phyloP scores from a whole-genome alignment of 495 filamentous ascomycete species.

The Trichoderma erinaceum region DNA sequence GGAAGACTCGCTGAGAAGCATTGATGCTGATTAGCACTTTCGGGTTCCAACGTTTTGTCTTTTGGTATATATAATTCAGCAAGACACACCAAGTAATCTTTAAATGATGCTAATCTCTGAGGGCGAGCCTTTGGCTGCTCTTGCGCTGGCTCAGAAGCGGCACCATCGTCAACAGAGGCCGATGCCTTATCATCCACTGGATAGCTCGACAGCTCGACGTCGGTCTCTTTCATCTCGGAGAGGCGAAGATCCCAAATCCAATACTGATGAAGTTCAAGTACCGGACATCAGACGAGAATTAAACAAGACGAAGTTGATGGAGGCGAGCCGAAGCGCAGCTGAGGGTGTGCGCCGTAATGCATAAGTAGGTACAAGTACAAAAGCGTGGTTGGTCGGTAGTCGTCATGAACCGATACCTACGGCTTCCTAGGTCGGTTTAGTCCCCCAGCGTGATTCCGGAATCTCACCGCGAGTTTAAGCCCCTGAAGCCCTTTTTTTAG shows the following conservation, averaged over 20 bases:
- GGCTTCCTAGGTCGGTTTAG: neutral
- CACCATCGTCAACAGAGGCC: neutral
- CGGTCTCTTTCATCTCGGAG: neutral
- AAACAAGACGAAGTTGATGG: neutral
- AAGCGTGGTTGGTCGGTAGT: neutral
- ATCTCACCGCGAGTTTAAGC: neutral
- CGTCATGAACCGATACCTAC: neutral
- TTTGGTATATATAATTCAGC: neutral
- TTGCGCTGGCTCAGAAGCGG: neutral
- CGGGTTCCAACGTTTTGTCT: neutral
- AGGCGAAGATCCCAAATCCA: neutral
- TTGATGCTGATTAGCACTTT: neutral
- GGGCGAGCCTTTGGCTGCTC: constrained; percentile 11
- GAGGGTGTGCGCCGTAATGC: neutral
- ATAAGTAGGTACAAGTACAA: neutral
- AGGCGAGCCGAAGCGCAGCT: neutral
- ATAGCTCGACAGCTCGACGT: neutral
- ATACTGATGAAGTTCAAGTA: neutral
- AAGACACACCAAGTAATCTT: constrained; percentile 13
- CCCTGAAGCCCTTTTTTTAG: neutral
- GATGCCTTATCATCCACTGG: neutral
- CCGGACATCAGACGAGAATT: neutral
- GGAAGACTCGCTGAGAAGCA: constrained; percentile 15
- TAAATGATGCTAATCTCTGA: constrained; percentile 6
- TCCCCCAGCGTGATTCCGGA: neutral